Evolutionary conservation across 257 asterid genomes (phyloP).

Genomic region (Ajuga chamaepitys): DNA sequence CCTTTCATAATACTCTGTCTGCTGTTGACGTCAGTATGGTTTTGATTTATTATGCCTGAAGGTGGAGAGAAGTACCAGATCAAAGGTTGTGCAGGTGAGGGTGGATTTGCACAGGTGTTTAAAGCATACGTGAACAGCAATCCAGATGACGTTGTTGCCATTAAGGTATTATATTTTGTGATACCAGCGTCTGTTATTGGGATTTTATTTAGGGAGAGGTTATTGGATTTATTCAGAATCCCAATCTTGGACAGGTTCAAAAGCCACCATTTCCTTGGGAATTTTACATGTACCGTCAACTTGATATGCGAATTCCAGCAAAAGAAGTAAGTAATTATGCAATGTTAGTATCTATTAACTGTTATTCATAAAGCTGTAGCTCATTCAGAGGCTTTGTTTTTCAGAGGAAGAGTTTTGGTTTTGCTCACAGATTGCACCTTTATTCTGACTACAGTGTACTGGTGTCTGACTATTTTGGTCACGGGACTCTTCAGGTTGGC

Average conservation of each 20-base stretch:
- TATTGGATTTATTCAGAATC: conserved; percentile 5
- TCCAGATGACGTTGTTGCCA: conserved; percentile 79
- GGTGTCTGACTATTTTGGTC: conserved; percentile 66
- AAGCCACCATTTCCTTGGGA: conserved; percentile 99
- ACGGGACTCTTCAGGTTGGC: conserved; percentile 93
- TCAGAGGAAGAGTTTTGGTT: conserved; percentile 82
- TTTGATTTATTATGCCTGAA: conserved; percentile 24
- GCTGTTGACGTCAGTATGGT: conserved; percentile 17
- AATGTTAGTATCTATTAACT: neutral
- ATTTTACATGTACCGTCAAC: conserved; percentile 90
- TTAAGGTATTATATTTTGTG: conserved; percentile 48
- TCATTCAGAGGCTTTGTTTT: conserved; percentile 17
- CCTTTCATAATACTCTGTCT: conserved; percentile 12
- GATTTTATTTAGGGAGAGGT: conserved; percentile 13
- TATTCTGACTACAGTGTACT: conserved; percentile 88
- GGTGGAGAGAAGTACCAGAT: conserved; percentile 91
- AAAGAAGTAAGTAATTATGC: conserved; percentile 36
- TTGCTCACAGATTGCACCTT: conserved; percentile 86
- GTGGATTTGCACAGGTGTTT: conserved; percentile 97
- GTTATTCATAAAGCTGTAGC: conserved; percentile 8
- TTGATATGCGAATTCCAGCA: conserved; percentile 70
- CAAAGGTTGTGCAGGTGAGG: conserved; percentile 98
- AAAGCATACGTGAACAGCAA: conserved; percentile 68
- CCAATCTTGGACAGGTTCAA: conserved; percentile 53
- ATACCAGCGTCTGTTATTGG: neutral